Evolutionary conservation across 1,284 basidiomycete genomes (phyloP), one percentile per base, ranked within the genome.

Genomic region (Lentinus polychrous): DNA sequence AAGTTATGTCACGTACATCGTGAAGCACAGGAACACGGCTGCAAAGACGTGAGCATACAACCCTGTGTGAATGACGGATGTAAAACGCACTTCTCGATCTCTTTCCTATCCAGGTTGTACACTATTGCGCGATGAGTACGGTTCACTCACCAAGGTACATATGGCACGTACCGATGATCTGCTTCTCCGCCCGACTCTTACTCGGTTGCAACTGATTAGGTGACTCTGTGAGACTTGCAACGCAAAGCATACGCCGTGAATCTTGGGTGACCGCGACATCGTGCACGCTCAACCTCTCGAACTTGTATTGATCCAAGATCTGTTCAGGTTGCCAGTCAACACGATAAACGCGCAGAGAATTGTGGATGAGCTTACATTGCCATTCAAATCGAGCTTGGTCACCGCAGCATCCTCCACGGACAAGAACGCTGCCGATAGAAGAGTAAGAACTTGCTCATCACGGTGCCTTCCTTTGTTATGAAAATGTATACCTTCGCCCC

Each of bases 1-100:
- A 64, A 0, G 81, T 79, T 43, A 90, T 79, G 58, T 88, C 82
- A 36, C 83, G 78, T 47, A 89, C 81, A 56, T 89, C 84, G 55
- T 87, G 83, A 7, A 88, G 67, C n/a, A 89, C 79, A 5, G 86
- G 87, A 1, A 83, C 84, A 65, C 84, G 81, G 54, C 86, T 88
- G 52, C 1, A 32, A 37, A 33, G 55, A 27, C 23, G 33, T 43
- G 22, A 52, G 38, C 17, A 33, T 24, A 34, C n/a, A 37, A 12
- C 17, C 15, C 35, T 6, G 14, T 37, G 14, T 10, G 14, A 12
- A 37, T 37, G 18, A 37, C 18, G 18, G 17, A 12, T 14, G n/a
- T 7, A 42, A 12, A 5, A 67, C 74, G 20, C 55, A 88, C 86
- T 76, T 84, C 65, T 90, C 87, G 35, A 79, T 74, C 51, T 72